Conservation (phyloP, 2,329 filamentous ascomycete species). For the Cladorrhinum sp. region DNA sequence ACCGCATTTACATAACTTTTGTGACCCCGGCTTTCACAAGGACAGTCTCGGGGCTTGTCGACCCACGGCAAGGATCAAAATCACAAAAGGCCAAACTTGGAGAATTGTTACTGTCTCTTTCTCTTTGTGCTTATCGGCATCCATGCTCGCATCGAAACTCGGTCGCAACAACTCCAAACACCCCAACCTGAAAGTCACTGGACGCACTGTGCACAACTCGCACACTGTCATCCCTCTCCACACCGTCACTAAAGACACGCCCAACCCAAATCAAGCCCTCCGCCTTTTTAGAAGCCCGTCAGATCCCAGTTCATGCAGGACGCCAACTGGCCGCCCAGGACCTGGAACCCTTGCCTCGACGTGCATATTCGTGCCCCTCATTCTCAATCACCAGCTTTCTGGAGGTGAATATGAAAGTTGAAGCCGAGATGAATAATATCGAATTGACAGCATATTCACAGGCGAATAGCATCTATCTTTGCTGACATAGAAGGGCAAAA, state of each 20-base stretch:
- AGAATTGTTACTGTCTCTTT: not conserved
- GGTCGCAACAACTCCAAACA: not conserved
- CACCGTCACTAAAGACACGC: constrained; percentile 1
- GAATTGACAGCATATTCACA: not conserved
- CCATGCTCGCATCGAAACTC: not conserved
- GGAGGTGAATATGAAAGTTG: not conserved
- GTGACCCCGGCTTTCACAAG: not conserved
- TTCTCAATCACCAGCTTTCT: not conserved
- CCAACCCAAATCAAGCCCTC: not conserved
- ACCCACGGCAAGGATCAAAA: not conserved
- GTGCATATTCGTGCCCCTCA: not conserved
- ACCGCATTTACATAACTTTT: not conserved
- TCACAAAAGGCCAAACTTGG: not conserved
- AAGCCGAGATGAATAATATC: not conserved
- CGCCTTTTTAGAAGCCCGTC: not conserved
- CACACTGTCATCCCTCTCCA: constrained; percentile 1
- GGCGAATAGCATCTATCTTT: not conserved
- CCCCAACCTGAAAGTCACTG: not conserved
- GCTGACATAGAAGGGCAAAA: not conserved
- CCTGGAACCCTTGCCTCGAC: constrained; percentile 1
- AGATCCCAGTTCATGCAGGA: constrained; percentile 5
- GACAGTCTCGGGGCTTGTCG: not conserved
- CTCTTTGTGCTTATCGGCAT: constrained; percentile 4
- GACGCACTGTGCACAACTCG: constrained; percentile 7
- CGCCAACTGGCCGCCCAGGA: constrained; percentile 5